Evolutionary conservation across 805 yeast species (phyloP), one percentile per base, ranked within the genome.

Genomic region (Metschnikowia koreensis): DNA sequence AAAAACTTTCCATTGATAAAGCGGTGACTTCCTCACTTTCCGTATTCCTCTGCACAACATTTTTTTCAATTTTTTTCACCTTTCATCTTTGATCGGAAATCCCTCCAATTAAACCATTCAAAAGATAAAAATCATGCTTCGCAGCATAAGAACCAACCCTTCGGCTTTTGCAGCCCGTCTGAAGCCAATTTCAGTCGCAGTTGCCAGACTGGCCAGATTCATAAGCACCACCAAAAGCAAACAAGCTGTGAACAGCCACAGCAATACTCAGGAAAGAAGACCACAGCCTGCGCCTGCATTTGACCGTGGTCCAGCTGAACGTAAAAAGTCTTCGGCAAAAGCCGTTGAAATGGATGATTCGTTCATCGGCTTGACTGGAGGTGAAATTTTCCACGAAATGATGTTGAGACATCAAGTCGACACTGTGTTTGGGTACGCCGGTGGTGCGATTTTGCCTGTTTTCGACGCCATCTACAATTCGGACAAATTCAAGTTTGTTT

Each of bases 351-450:
- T 86, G 86, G 96, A 88, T 64, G 92, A 87, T 63, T 87, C 97
- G 6, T 84, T 93, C 64, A 91, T 94, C 50, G 99, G 99, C 15
- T 80, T 91, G 62, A 86, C 97, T n/a, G 99, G 99, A 58, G 99
- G 99, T 61, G 94, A 94, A 74, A 92, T 94, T 56, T 94, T 94
- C 77, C 97, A 93, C 70, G 98, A 93, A 72, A 94, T 94, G 98
- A 94, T 94, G 98, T 78, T 84, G 56, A 83, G 97, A 69, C 97
- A 94, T 69, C 82, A 89, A 49, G 99, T 94, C 52, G 97, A 94
- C 70, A 90, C 97, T 53, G 83, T 94, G 44, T 94, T 93, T 69
- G 99, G 99, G 41, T 94, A 94, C 75, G 96, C 99, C 50, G 99
- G 99, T 65, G 99, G 99, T 69, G 99, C 99, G 60, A 94, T 94